phyloP scores from a whole-genome alignment of 371 early-diverging fungal genomes.

The Mortierella sp. region DNA sequence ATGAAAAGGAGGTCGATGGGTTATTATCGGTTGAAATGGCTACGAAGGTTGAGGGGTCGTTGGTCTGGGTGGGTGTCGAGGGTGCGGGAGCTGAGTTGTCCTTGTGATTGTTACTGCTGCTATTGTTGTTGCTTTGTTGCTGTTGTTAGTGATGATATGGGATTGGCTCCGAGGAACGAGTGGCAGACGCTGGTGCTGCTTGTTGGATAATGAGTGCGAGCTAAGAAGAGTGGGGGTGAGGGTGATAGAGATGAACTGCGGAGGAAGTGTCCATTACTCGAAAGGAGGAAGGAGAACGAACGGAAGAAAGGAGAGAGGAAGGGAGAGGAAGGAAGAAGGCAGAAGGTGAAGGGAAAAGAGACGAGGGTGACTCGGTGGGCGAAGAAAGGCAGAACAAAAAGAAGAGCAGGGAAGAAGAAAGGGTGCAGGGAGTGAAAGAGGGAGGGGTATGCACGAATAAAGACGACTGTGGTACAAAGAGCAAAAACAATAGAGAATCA shows the following conservation, averaged over 20 bases:
- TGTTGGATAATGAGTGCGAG: neutral
- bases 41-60: neutral
- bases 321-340: neutral
- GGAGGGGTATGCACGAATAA: neutral
- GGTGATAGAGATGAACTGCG: neutral
- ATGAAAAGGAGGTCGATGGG: neutral
- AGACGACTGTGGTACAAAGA: neutral
- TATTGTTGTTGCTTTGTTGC: neutral
- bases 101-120: neutral
- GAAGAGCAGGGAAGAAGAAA: neutral
- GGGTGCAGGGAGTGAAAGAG: neutral
- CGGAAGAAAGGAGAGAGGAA: neutral
- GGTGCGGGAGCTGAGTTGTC: conserved; percentile 2
- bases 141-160: neutral
- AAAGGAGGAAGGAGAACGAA: neutral
- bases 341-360: neutral
- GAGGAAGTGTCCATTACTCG: neutral
- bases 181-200: neutral
- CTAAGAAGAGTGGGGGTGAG: neutral
- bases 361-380: no score
- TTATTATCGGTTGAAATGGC: neutral
- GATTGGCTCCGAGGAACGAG: neutral
- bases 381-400: no score
- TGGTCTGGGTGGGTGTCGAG: neutral
- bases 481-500: neutral